Evolutionary conservation across 192 early-diverging fungal genomes (phyloP).

Genomic region (Tieghemiomyces parasiticus): DNA sequence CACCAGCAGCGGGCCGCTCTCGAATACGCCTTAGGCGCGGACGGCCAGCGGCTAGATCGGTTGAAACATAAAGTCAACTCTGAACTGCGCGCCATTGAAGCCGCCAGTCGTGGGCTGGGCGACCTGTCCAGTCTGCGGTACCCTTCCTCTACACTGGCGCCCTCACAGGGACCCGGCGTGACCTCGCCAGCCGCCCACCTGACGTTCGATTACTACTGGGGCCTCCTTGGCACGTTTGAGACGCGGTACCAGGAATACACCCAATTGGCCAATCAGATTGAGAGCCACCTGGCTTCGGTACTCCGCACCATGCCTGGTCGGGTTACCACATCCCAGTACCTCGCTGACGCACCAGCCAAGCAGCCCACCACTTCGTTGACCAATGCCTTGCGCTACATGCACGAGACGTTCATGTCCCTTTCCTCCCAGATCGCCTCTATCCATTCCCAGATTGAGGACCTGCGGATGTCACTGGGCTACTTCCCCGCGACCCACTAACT

Average conservation of each 20-base stretch:
- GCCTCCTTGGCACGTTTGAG: background rate
- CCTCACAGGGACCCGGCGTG: too few species aligned
- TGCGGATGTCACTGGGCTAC: background rate
- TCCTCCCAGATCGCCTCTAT: background rate
- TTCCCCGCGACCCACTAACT: background rate
- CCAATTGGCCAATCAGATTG: constrained; percentile 1
- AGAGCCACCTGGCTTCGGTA: background rate
- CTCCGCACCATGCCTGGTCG: background rate
- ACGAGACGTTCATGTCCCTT: constrained; percentile 5
- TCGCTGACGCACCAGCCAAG: background rate
- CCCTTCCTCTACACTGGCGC: too few species aligned
- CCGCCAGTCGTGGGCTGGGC: background rate
- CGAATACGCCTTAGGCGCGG: background rate
- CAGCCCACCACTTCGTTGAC: constrained; percentile 5
- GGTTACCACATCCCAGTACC: background rate
- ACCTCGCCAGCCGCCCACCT: background rate
- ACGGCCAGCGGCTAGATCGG: background rate
- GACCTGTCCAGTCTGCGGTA: background rate
- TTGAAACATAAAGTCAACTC: constrained; percentile 6
- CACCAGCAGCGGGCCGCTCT: constrained; percentile 1
- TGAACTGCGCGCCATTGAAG: constrained; percentile 3
- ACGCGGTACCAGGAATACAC: constrained; percentile 4
- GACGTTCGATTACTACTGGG: constrained; percentile 6
- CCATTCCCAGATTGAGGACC: background rate
- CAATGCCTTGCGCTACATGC: constrained; percentile 7